Conservation (phyloP, 805 yeast species). For the Candida bentonensis region DNA sequence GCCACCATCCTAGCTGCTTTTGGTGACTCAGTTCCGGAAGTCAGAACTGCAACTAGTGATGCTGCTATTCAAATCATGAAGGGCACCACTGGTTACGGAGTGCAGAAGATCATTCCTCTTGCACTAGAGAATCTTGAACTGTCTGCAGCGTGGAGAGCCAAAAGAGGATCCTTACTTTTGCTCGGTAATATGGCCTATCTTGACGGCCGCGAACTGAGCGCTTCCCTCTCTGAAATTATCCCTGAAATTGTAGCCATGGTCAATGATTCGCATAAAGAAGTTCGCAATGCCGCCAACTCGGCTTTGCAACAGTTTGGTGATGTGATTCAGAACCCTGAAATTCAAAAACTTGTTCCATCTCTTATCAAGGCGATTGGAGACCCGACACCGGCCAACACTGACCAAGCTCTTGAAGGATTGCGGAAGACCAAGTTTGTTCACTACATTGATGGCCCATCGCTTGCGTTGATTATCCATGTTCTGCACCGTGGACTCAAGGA, state of each 20-base stretch:
- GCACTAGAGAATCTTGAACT: conserved; percentile 79
- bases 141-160: conserved; percentile 78
- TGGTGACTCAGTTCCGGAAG: conserved; percentile 78
- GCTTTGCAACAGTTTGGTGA: conserved; percentile 88
- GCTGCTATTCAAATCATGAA: conserved; percentile 86
- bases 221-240: conserved; percentile 76
- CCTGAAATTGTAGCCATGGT: conserved; percentile 94
- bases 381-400: conserved; percentile 73
- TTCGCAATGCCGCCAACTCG: conserved; percentile 85
- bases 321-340: conserved; percentile 94
- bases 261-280: conserved; percentile 93
- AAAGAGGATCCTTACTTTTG: conserved; percentile 91
- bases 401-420: conserved; percentile 70
- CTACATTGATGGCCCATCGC: conserved; percentile 94
- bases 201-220: conserved; percentile 85
- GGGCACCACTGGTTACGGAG: conserved; percentile 83
- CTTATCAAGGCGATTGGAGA: conserved; percentile 89
- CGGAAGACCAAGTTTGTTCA: conserved; percentile 90
- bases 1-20: conserved; percentile 68
- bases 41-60: conserved; percentile 74
- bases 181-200: conserved; percentile 96
- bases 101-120: conserved; percentile 78
- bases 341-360: conserved; percentile 77
- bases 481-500: conserved; percentile 92
- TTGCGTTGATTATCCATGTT: conserved; percentile 88